A percentile compares a stretch with the other conserved stretches of the same genome.
phyloP scores from a whole-genome alignment of 1,284 basidiomycete genomes.

The Singerocomus inundabilis region DNA sequence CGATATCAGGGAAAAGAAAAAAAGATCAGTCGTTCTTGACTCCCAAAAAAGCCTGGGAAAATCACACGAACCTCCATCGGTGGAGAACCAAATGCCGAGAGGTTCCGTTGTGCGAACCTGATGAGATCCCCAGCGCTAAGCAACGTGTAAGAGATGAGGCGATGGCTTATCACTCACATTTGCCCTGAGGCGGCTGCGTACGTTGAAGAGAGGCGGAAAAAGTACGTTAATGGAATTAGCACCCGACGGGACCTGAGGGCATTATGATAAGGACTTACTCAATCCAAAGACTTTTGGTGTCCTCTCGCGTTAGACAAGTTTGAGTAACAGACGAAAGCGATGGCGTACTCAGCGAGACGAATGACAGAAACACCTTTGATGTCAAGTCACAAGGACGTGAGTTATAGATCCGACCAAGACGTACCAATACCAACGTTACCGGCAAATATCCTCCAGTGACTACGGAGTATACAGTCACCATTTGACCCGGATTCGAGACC shows the following conservation, averaged over 20 bases:
- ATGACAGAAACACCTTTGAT: slow-evolving; percentile 21
- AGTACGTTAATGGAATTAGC: not conserved
- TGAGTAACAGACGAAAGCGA: not conserved
- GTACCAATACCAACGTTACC: slow-evolving; percentile 19
- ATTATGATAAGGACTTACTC: slow-evolving; percentile 20
- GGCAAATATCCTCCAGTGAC: slow-evolving; percentile 21
- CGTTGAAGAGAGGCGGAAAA: not conserved
- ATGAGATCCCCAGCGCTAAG: slow-evolving; percentile 8
- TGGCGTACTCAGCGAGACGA: slow-evolving; percentile 23
- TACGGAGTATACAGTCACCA: slow-evolving; percentile 7
- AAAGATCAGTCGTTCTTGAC: not conserved
- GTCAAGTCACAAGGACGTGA: slow-evolving; percentile 1
- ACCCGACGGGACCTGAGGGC: not conserved
- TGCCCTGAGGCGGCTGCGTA: slow-evolving; percentile 27
- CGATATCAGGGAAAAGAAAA: not conserved
- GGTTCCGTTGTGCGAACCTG: slow-evolving; percentile 22
- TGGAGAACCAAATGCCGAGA: slow-evolving; percentile 22
- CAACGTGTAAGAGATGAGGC: not conserved
- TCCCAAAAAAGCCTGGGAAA: not conserved
- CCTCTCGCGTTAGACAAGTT: slow-evolving; percentile 15
- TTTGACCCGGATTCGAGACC: not conserved
- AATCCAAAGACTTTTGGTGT: slow-evolving; percentile 32
- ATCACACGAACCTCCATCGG: slow-evolving; percentile 24
- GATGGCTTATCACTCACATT: slow-evolving; percentile 23
- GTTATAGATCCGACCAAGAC: not conserved